Base-by-base conservation (phyloP, 805 yeast genomes). In the Suhomyces xylopsoci region DNA sequence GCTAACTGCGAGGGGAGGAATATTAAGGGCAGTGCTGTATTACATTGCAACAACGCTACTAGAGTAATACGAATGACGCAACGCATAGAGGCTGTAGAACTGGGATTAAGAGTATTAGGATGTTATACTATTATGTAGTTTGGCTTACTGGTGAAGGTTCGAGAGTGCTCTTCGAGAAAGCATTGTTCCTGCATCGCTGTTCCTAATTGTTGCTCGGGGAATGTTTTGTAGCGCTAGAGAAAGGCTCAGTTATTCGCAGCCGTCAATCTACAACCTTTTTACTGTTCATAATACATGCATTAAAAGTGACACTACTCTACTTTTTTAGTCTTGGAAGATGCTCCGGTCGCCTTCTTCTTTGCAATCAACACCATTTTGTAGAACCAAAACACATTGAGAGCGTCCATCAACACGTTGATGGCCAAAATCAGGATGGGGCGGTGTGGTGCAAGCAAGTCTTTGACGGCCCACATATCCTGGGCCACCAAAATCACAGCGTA, bases 371-470 rank as follows among this genome's bases (percentile, higher is more conserved):
- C 63, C 99, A 94, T 94, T 69, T 90, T 92, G 49, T 74, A 68
- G 72, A 94, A 92, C 99, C 99, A 94, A 61, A 78, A 78, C 26
- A 90, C 64, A 67, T 94, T 94, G 63, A 94, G 78, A 2, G 69
- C 54, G 61, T 89, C 83, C 60, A 94, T 79, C 4, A 81, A 71
- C 15, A 83, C 42, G 69, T 92, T 91, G 54, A 89, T 69, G 0
- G 64, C 54, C 55, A 90, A 71, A 19, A 87, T 77, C 1, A 78
- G 51, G 3, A 71, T 46, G 0, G 91, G 80, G 45, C 83, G 66
- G 60, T 79, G 65, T 3, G 58, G 19, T 12, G 87, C 84, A 38
- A 80, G 67, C 22, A 70, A 64, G 17, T 70, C 73, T 67, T 79
- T 69, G 12, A 78, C 74, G 10, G 63, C 57, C 62, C 64, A 74